These are phyloP conservation scores for Apiospora marii DNA, from an alignment of 2,329 filamentous ascomycete species.

Conservation along the genomic window DNA sequence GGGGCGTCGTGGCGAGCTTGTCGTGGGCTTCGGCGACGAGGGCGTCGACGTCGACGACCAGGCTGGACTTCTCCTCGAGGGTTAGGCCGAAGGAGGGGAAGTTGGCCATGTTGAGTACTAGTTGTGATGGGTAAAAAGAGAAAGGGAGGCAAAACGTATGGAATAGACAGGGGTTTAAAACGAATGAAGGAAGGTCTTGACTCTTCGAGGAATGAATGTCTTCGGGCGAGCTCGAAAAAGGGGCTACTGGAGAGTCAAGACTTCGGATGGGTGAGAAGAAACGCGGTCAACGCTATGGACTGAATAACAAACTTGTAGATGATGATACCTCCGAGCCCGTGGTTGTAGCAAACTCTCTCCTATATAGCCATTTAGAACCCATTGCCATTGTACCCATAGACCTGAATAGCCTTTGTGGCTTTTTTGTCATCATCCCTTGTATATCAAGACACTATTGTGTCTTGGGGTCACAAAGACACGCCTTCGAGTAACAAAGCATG, in stretches of 20 bases:
- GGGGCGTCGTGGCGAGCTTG: background rate
- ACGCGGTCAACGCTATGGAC: conserved; percentile 1
- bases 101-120: background rate
- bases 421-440: background rate
- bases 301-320: background rate
- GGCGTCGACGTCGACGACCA: background rate
- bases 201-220: background rate
- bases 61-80: background rate
- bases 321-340: background rate
- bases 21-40: background rate
- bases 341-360: background rate
- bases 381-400: background rate
- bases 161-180: background rate
- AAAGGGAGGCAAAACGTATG: background rate
- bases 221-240: background rate
- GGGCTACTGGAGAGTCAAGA: background rate
- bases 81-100: background rate
- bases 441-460: too few species aligned
- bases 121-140: background rate
- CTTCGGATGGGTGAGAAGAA: background rate
- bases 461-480: background rate
- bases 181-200: conserved; percentile 8
- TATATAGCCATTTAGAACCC: background rate
- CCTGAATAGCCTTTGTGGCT: background rate
- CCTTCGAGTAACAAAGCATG: background rate